These are phyloP conservation scores for Mortierella sp. DNA, from an alignment of 371 early-diverging fungal genomes.

Conservation along the genomic window DNA sequence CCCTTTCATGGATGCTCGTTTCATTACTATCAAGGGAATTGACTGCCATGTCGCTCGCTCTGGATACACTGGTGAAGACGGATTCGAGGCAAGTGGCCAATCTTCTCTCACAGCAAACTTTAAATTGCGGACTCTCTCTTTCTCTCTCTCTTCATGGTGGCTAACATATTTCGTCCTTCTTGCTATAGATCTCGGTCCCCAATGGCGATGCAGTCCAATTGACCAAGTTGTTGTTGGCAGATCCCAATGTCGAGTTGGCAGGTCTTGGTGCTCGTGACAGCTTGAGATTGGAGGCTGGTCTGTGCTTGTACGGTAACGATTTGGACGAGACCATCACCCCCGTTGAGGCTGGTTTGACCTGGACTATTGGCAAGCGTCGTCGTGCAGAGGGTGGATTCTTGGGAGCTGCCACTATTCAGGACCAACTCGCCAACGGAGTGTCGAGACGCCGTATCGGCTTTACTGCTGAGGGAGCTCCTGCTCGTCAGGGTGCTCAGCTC, in stretches of 20 bases:
- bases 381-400: slow-evolving; percentile 93
- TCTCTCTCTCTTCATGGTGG: too few relatives aligned
- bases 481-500: slow-evolving; percentile 87
- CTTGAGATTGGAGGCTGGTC: slow-evolving; percentile 95
- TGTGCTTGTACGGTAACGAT: slow-evolving; percentile 97
- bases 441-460: slow-evolving; percentile 89
- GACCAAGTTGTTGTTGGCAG: slow-evolving; percentile 76
- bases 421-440: slow-evolving; percentile 88
- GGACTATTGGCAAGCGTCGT: slow-evolving; percentile 96
- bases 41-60: slow-evolving; percentile 92
- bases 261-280: slow-evolving; percentile 97
- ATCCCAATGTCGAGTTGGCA: slow-evolving; percentile 88
- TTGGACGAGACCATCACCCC: slow-evolving; percentile 93
- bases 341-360: slow-evolving; percentile 92
- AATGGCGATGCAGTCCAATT: slow-evolving; percentile 73
- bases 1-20: slow-evolving; percentile 89
- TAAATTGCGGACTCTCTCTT: too few relatives aligned
- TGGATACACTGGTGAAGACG: slow-evolving; percentile 99
- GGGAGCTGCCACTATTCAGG: slow-evolving; percentile 88
- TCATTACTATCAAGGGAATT: slow-evolving; percentile 80
- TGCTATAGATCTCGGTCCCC: slow-evolving; percentile 84
- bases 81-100: slow-evolving; percentile 84
- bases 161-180: too few relatives aligned
- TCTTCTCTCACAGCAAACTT: too few relatives aligned
- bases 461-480: slow-evolving; percentile 94